phyloP scores from a whole-genome alignment of 345 rosid genomes.

The Erysimum cheiranthoides region DNA sequence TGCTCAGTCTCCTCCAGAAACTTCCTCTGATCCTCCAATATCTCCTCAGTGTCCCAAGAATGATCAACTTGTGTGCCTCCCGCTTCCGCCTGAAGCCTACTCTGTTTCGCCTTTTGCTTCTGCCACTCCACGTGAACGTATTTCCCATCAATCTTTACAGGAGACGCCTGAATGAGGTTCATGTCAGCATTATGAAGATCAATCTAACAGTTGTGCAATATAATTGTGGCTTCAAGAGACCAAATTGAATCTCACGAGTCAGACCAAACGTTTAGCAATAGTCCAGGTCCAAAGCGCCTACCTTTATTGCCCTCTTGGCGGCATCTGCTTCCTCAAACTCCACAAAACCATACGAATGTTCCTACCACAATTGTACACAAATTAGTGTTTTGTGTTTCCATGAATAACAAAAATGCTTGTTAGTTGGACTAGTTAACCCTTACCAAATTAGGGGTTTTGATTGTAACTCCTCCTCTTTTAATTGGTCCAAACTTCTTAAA shows the following conservation, averaged over 20 bases:
- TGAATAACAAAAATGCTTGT: background rate
- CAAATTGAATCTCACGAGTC: background rate
- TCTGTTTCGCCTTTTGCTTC: too few species aligned
- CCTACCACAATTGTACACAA: conserved; percentile 46
- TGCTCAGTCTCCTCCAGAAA: too few species aligned
- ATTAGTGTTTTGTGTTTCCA: background rate
- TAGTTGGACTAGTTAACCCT: background rate
- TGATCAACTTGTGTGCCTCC: too few species aligned
- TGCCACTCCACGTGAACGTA: too few species aligned
- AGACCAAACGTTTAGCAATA: too few species aligned
- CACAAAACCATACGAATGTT: conserved; percentile 73
- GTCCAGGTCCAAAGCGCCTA: conserved; percentile 32
- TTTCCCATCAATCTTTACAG: conserved; percentile 1
- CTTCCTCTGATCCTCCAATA: too few species aligned
- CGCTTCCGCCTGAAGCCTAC: too few species aligned
- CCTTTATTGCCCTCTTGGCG: conserved; percentile 75
- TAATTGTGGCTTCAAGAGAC: background rate
- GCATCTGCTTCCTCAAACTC: conserved; percentile 72
- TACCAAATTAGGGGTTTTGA: conserved; percentile 50
- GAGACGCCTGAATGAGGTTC: conserved; percentile 68
- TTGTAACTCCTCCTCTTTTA: conserved; percentile 61
- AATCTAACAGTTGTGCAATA: background rate
- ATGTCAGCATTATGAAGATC: background rate
- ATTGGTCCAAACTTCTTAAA: conserved; percentile 75
- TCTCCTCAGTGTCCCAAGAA: too few species aligned